Percentiles rank a stretch among this genome's conserved stretches.
Conservation (phyloP, 108 stramenopile genomes). For the Schizochytrium sp. region DNA sequence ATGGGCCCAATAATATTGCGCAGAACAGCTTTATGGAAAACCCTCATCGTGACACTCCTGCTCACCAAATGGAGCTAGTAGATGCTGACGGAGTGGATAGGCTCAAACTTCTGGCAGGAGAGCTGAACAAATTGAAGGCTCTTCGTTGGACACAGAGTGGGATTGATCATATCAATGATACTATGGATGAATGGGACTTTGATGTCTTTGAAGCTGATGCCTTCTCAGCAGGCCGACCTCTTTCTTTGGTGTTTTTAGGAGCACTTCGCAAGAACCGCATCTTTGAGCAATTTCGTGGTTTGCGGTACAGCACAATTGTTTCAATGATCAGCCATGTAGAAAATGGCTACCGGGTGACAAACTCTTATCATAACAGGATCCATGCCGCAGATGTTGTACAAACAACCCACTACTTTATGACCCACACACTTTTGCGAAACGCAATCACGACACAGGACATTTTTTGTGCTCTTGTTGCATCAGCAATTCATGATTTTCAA, state of each 20-base stretch:
- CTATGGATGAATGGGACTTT: constrained; percentile 64
- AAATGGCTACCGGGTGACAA: constrained; percentile 32
- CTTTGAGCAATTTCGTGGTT: background rate
- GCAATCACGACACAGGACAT: constrained; percentile 61
- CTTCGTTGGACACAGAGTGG: constrained; percentile 51
- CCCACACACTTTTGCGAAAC: constrained; percentile 17
- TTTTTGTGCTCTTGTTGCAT: constrained; percentile 68
- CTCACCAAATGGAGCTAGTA: background rate
- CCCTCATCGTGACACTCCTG: background rate
- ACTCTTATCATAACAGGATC: constrained; percentile 72
- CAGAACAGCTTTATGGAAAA: background rate
- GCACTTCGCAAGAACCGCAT: constrained; percentile 31
- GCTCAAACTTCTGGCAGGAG: background rate
- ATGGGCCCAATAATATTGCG: background rate
- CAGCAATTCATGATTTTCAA: constrained; percentile 72
- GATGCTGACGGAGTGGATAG: background rate
- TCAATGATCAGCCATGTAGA: constrained; percentile 1
- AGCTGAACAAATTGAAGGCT: background rate
- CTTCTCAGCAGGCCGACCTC: constrained; percentile 47
- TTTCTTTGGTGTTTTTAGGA: constrained; percentile 38
- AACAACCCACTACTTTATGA: constrained; percentile 64
- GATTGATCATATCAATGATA: constrained; percentile 57
- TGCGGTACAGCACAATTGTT: constrained; percentile 19
- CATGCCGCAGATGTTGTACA: constrained; percentile 76
- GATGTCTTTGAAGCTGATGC: constrained; percentile 61